Evolutionary conservation across 805 yeast species (phyloP), one percentile per base, ranked within the genome.

Genomic region (Jamesozyma jinghongensis): DNA sequence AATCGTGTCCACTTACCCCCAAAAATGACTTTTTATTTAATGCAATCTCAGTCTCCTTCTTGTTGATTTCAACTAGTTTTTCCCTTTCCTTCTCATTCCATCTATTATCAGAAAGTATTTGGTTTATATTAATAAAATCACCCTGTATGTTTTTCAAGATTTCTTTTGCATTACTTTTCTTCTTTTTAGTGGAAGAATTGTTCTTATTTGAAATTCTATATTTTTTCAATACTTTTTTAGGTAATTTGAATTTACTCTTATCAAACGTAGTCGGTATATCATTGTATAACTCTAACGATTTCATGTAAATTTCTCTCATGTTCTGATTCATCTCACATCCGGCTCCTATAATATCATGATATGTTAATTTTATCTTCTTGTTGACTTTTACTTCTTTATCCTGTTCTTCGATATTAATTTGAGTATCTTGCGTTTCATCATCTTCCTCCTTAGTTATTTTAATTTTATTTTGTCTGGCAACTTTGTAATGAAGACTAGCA

Each of bases 241-340:
- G 52, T 19, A 60, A 25, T 35, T 51, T 59, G 32, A 56, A 60
- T 8, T 43, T 48, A 4, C 37, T 27, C 32, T 48, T 52, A 5
- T 51, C 42, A 33, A 51, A 49, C 7, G 41, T 46, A 10, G 44
- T 42, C 2, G 65, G 65, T 5, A 60, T 50, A 40, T 58, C 63
- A 35, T 57, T 48, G 37, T 36, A 60, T 16, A 60, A 43, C 37
- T 56, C 57, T n/a, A 57, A 34, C 1, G 61, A 52, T 48, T 59
- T 58, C 57, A 57, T 45, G 40, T 56, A 59, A 10, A 57, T 50
- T 16, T 53, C 53, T 22, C 43, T 45, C 57, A 57, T 57, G 34
- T 58, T 55, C 36, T 55, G 56, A 12, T 56, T 52, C 59, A 54
- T 55, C 36, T 55, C 56, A 40, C 55, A 56, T n/a, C 56, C 61